Evolutionary conservation across 345 rosid species (phyloP), one percentile per base, ranked within the genome.

Genomic region (Acer saccharum): DNA sequence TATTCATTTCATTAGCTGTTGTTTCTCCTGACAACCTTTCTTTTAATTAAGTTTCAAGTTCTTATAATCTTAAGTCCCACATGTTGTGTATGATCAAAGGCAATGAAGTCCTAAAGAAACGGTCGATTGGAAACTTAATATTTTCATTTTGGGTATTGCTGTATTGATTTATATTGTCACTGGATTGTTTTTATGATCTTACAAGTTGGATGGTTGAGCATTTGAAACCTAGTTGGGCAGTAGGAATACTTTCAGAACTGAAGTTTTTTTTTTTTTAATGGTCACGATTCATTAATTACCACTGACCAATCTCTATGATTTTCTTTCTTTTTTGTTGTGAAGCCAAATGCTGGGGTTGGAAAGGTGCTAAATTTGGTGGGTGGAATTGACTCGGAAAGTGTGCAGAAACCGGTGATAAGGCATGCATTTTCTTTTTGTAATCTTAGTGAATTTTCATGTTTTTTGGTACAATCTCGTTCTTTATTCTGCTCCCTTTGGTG

Each of bases 371-470:
- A 81, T 68, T 64, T 87, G 2, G 58, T 65, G 65, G 77, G 73
- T 0, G 78, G 78, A 68, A 65, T 81, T 8, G 85, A 83, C 61
- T 73, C 83, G 0, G 87, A 86, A 64, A 7, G 76, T 2, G 70
- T 75, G 85, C 87, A 82, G 71, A 83, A 84, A 68, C 77, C 86
- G 0, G 85, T 81, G 65, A 73, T 84, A 74, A 87, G 94, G 90
- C 86, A 83, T 43, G 84, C 57, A 18, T n/a, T 65, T 21, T 60
- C 63, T 20, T 69, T 50, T 44, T 17, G 27, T 43, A 72, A 46
- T 67, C 50, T 23, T 21, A 9, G 14, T 35, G 10, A 16, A 10
- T 62, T n/a, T 52, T 72, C 16, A 12, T 18, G 14, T 74, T 35
- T 69, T 41, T 39, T 10, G 61, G 65, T 74, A 16, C 63, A 75